Evolutionary conservation across 2,329 filamentous ascomycete genomes (phyloP).

Genomic region (Ascomycota sp.): DNA sequence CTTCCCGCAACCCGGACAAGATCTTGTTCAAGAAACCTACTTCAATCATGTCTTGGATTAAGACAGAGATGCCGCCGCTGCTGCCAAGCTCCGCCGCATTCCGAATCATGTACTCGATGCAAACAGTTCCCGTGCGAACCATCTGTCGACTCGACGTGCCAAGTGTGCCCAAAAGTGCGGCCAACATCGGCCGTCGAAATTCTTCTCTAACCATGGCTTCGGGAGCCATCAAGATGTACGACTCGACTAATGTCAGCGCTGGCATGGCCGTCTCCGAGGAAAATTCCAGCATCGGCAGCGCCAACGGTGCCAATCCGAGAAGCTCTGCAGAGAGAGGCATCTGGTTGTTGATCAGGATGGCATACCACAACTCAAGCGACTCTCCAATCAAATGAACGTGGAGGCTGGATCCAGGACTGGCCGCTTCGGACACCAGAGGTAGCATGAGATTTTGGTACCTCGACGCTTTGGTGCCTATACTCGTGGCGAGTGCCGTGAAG

Average conservation of each 20-base stretch:
- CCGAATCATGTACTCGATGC: conserved; percentile 43
- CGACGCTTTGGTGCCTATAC: conserved; percentile 57
- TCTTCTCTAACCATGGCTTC: conserved; percentile 38
- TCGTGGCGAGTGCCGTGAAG: conserved; percentile 61
- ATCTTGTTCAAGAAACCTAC: conserved; percentile 40
- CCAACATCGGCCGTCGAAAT: conserved; percentile 26
- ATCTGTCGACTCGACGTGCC: conserved; percentile 33
- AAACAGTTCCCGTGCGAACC: conserved; percentile 32
- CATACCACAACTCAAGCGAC: conserved; percentile 69
- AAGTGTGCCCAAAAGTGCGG: conserved; percentile 25
- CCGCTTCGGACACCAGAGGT: conserved; percentile 59
- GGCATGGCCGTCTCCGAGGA: conserved; percentile 39
- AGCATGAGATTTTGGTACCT: conserved; percentile 61
- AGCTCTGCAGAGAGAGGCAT: conserved; percentile 38
- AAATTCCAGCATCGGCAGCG: conserved; percentile 43
- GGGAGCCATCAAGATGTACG: conserved; percentile 48
- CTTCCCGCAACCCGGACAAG: conserved; percentile 41
- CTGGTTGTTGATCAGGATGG: conserved; percentile 44
- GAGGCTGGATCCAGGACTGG: conserved; percentile 51
- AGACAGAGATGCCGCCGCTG: conserved; percentile 33
- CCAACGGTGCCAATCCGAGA: conserved; percentile 36
- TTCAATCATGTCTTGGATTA: conserved; percentile 42
- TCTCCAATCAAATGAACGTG: conserved; percentile 77
- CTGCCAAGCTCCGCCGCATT: conserved; percentile 40
- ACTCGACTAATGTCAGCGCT: conserved; percentile 42